A percentile compares a stretch with the other conserved stretches of the same genome.
phyloP scores from a whole-genome alignment of 1,284 basidiomycete species.

The Sphaerobolus stellatus region DNA sequence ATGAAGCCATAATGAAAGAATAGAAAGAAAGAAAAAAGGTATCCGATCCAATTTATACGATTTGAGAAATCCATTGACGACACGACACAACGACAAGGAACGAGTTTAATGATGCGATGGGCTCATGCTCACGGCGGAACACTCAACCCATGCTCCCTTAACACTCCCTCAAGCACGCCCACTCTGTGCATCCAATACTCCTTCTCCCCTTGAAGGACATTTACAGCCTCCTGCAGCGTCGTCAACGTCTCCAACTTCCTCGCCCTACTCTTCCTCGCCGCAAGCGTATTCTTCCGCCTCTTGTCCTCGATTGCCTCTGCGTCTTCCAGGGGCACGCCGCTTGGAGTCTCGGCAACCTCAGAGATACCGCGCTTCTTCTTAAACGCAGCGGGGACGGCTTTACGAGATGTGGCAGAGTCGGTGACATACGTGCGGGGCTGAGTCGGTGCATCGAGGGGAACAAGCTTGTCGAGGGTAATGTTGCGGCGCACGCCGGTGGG shows the following conservation, averaged over 20 bases:
- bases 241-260: slow-evolving; percentile 74
- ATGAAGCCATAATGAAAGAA: no score
- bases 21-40: no score
- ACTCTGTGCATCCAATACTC: slow-evolving; percentile 60
- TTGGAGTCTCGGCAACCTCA: slow-evolving; percentile 45
- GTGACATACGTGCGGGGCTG: slow-evolving; percentile 56
- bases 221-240: slow-evolving; percentile 54
- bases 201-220: slow-evolving; percentile 46
- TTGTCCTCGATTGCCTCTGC: slow-evolving; percentile 67
- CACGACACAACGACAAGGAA: no score
- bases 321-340: slow-evolving; percentile 45
- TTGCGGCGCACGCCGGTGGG: slow-evolving; percentile 50
- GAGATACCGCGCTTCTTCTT: slow-evolving; percentile 56
- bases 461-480: slow-evolving; percentile 47
- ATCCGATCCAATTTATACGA: no score
- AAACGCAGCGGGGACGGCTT: slow-evolving; percentile 51
- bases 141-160: slow-evolving; percentile 4
- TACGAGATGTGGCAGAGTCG: slow-evolving; percentile 58
- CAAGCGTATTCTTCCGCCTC: slow-evolving; percentile 77
- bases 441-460: slow-evolving; percentile 56
- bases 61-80: no score
- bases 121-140: no score
- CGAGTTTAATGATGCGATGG: no score
- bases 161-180: slow-evolving; percentile 10
- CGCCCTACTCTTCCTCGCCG: slow-evolving; percentile 71